Conservation (phyloP, 2,329 filamentous ascomycete genomes). For the Delphinella strobiligena region DNA sequence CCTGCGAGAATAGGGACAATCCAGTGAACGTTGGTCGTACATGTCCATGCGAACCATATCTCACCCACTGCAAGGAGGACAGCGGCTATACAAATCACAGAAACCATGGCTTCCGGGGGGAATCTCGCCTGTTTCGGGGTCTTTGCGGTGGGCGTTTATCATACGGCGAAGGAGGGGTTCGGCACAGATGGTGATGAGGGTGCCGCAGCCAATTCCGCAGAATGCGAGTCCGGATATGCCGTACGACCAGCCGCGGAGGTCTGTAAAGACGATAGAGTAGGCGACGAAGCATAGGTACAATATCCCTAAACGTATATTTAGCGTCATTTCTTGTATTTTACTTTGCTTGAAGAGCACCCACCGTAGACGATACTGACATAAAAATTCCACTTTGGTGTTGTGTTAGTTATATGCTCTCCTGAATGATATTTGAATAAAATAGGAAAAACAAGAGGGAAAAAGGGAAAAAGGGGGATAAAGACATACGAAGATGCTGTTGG, state of each 20-base stretch:
- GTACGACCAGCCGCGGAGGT: conserved; percentile 63
- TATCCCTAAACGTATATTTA: no score
- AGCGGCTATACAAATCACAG: conserved; percentile 66
- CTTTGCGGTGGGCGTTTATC: conserved; percentile 63
- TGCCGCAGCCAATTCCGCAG: conserved; percentile 53
- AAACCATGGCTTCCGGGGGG: conserved; percentile 71
- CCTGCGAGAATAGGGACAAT: conserved; percentile 68
- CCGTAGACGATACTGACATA: conserved; percentile 70
- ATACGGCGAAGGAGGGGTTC: conserved; percentile 63
- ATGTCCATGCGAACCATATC: conserved; percentile 82
- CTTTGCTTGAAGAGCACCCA: no score
- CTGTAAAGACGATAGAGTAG: conserved; percentile 72
- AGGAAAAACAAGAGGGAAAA: conserved; percentile 1
- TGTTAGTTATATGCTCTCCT: no score
- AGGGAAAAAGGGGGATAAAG: no score
- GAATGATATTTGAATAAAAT: no score
- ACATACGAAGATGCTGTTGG: no score
- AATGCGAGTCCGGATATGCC: conserved; percentile 69
- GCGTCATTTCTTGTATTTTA: no score
- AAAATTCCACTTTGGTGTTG: conserved; percentile 45
- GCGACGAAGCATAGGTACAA: conserved; percentile 85
- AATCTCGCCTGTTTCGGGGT: conserved; percentile 61
- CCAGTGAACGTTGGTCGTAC: conserved; percentile 71
- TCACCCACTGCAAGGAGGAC: conserved; percentile 66
- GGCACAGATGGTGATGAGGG: conserved; percentile 36